Percentiles rank a stretch among this genome's conserved stretches.
Conservation (phyloP, 345 rosid genomes). For the Sonneratia caseolaris region DNA sequence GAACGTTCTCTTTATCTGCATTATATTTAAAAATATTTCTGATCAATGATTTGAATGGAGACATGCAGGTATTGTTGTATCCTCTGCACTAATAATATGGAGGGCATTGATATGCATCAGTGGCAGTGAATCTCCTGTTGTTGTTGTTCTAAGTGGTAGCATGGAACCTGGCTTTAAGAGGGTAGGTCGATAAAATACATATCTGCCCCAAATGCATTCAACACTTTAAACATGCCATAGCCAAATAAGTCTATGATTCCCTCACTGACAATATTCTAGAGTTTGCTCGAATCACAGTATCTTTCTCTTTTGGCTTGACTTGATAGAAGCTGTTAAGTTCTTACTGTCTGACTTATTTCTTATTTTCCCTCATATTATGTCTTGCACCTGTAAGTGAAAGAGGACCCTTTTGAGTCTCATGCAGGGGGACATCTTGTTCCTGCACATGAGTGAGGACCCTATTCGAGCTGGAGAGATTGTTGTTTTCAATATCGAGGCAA, state of each 20-base stretch:
- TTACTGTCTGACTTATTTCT: neutral
- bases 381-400: too few species aligned
- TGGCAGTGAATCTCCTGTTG: constrained; percentile 69
- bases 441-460: constrained; percentile 82
- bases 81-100: constrained; percentile 71
- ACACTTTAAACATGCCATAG: neutral
- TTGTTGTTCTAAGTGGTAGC: constrained; percentile 67
- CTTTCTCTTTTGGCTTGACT: too few species aligned
- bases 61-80: constrained; percentile 41
- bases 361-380: neutral
- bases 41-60: neutral
- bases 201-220: neutral
- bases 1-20: neutral
- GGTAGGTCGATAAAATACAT: constrained; percentile 15
- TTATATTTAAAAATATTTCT: neutral
- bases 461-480: constrained; percentile 93
- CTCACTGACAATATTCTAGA: too few species aligned
- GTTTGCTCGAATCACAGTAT: too few species aligned
- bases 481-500: constrained; percentile 81
- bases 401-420: neutral
- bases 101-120: constrained; percentile 60
- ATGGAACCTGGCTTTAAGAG: constrained; percentile 82
- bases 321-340: too few species aligned
- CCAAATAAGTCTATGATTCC: neutral
- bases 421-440: constrained; percentile 92